Conservation (phyloP, 495 filamentous ascomycete species). For the Aeminium ludgeri region DNA sequence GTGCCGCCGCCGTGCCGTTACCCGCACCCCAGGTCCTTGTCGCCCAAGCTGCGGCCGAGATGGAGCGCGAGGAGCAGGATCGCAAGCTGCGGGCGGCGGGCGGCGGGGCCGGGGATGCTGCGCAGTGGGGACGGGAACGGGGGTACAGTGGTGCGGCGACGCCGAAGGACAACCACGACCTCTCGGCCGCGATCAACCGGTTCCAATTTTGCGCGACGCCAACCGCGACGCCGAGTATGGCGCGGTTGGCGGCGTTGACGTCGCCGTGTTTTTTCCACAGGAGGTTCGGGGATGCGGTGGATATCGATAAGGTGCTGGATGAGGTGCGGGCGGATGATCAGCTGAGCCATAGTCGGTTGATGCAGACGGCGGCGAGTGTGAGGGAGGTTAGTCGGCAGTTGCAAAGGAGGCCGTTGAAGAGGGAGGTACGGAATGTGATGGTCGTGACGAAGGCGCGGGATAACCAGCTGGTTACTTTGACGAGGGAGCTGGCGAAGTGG, state of each 20-base stretch:
- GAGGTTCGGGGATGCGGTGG: slow-evolving; percentile 86
- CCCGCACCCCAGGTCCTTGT: slow-evolving; percentile 12
- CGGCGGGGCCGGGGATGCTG: too few relatives aligned
- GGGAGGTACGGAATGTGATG: slow-evolving; percentile 81
- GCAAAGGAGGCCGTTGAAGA: slow-evolving; percentile 70
- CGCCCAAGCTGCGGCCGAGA: slow-evolving; percentile 9
- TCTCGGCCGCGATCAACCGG: slow-evolving; percentile 13
- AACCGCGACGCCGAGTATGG: slow-evolving; percentile 20
- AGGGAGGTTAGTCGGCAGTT: slow-evolving; percentile 89
- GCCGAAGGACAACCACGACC: slow-evolving; percentile 5
- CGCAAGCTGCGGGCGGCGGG: neutral
- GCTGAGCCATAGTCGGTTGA: slow-evolving; percentile 76
- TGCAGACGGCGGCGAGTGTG: slow-evolving; percentile 88
- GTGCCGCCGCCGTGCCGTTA: slow-evolving; percentile 14
- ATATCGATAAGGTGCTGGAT: slow-evolving; percentile 86
- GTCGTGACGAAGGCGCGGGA: slow-evolving; percentile 93
- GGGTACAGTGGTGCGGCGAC: neutral
- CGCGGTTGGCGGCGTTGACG: slow-evolving; percentile 40
- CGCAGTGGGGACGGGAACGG: too few relatives aligned
- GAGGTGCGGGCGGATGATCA: slow-evolving; percentile 82
- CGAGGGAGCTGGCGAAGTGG: slow-evolving; percentile 72
- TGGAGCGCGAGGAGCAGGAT: slow-evolving; percentile 8
- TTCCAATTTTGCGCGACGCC: slow-evolving; percentile 8
- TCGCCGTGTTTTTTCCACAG: slow-evolving; percentile 96
- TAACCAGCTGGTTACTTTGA: slow-evolving; percentile 70